Percentiles rank a stretch among this genome's conserved stretches.
These are phyloP conservation scores for Aspergillus sp. DNA, from an alignment of 2,329 filamentous ascomycete species.

Conservation along the genomic window DNA sequence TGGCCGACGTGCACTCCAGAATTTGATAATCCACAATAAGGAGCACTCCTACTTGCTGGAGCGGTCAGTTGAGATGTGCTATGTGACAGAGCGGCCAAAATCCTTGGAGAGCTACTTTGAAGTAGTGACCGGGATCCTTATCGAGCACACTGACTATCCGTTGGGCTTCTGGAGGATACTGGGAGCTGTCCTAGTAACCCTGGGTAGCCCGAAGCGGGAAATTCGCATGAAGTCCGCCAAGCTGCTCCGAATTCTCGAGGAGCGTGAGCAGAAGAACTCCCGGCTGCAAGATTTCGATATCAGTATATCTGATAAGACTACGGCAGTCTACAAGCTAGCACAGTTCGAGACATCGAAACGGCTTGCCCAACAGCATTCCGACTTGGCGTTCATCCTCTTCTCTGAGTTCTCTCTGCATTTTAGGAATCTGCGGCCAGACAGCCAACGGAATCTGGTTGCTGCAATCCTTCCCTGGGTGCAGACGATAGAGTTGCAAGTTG, in stretches of 20 bases:
- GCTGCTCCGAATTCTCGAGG: slow-evolving; percentile 77
- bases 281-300: slow-evolving; percentile 98
- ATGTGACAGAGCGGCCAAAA: slow-evolving; percentile 75
- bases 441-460: slow-evolving; percentile 90
- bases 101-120: slow-evolving; percentile 93
- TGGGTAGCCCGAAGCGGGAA: slow-evolving; percentile 87
- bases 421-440: slow-evolving; percentile 76
- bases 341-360: slow-evolving; percentile 96
- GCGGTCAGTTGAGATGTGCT: slow-evolving; percentile 88
- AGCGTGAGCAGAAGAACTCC: slow-evolving; percentile 78
- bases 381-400: slow-evolving; percentile 89
- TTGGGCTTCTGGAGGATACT: slow-evolving; percentile 89
- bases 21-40: slow-evolving; percentile 85
- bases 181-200: slow-evolving; percentile 82
- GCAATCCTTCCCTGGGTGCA: slow-evolving; percentile 97
- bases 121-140: slow-evolving; percentile 83
- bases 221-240: slow-evolving; percentile 85
- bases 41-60: slow-evolving; percentile 83
- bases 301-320: slow-evolving; percentile 97
- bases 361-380: slow-evolving; percentile 81
- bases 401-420: slow-evolving; percentile 95
- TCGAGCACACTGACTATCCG: slow-evolving; percentile 77
- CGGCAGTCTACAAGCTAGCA: slow-evolving; percentile 94
- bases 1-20: slow-evolving; percentile 82
- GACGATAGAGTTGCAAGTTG: slow-evolving; percentile 85